These are phyloP conservation scores for Pseudoperonospora humuli DNA, from an alignment of 352 stramenopile genomes.

Conservation along the genomic window DNA sequence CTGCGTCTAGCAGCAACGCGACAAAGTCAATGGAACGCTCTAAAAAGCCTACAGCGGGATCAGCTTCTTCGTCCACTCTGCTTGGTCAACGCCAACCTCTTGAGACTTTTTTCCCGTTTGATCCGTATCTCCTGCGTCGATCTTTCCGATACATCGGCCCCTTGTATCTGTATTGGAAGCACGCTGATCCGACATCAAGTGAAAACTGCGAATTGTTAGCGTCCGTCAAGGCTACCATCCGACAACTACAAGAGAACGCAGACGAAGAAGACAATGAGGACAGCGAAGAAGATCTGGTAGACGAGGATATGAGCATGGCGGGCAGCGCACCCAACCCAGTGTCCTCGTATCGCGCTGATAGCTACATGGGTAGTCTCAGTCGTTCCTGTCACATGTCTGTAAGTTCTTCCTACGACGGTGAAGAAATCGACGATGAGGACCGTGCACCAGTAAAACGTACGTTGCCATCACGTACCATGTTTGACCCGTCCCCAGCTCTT, in stretches of 20 bases:
- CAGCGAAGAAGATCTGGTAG: slow-evolving; percentile 36
- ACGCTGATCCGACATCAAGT: slow-evolving; percentile 67
- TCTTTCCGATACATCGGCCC: slow-evolving; percentile 91
- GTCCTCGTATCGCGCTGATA: slow-evolving; percentile 30
- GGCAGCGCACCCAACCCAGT: slow-evolving; percentile 31
- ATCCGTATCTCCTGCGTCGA: slow-evolving; percentile 92
- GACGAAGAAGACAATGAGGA: slow-evolving; percentile 31
- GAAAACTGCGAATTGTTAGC: slow-evolving; percentile 62
- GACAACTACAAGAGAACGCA: slow-evolving; percentile 42
- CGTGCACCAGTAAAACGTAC: slow-evolving; percentile 21
- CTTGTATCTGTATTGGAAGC: slow-evolving; percentile 93
- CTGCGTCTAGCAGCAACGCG: slow-evolving; percentile 27
- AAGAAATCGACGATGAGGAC: slow-evolving; percentile 40
- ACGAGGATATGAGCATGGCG: slow-evolving; percentile 56
- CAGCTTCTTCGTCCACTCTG: slow-evolving; percentile 21
- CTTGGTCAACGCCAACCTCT: slow-evolving; percentile 54
- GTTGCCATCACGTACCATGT: slow-evolving; percentile 37
- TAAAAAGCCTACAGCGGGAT: slow-evolving; percentile 33
- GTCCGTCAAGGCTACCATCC: slow-evolving; percentile 55
- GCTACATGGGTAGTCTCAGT: slow-evolving; percentile 46
- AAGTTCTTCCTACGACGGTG: slow-evolving; percentile 39
- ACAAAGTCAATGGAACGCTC: slow-evolving; percentile 66
- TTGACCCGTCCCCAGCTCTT: slow-evolving; percentile 56
- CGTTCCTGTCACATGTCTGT: slow-evolving; percentile 51
- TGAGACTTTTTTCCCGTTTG: slow-evolving; percentile 95